Conservation (phyloP, 345 rosid genomes). For the Camelina laxa region DNA sequence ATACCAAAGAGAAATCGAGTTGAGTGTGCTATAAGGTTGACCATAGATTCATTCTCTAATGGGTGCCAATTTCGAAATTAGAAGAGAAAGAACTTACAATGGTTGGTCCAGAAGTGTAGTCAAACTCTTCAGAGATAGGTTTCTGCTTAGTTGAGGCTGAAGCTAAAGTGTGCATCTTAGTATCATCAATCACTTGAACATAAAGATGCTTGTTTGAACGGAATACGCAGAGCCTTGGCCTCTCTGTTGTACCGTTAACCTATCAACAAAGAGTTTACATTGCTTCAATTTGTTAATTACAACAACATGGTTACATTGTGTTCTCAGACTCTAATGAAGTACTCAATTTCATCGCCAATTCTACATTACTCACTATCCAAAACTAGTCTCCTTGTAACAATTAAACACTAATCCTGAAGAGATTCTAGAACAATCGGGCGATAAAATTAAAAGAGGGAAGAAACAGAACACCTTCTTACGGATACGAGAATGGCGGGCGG, state of each 20-base stretch:
- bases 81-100: constrained; percentile 57
- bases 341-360: constrained; percentile 3
- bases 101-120: constrained; percentile 75
- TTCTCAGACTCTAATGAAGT: not conserved
- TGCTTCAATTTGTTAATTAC: no score
- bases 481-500: constrained; percentile 86
- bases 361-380: not conserved
- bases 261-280: constrained; percentile 24
- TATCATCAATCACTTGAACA: constrained; percentile 94
- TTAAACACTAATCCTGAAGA: not conserved
- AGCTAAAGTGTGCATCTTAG: constrained; percentile 97
- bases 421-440: not conserved
- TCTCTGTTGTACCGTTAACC: constrained; percentile 84
- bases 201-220: constrained; percentile 93
- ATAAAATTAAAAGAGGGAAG: not conserved
- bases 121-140: constrained; percentile 62
- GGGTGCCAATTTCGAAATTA: not conserved
- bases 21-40: no score
- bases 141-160: constrained; percentile 88
- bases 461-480: constrained; percentile 79
- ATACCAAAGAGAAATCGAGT: no score
- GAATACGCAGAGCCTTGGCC: constrained; percentile 83
- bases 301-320: not conserved
- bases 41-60: not conserved
- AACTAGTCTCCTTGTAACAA: not conserved